Conservation (phyloP, 2,329 filamentous ascomycete genomes). For the Xylariaceae sp. region DNA sequence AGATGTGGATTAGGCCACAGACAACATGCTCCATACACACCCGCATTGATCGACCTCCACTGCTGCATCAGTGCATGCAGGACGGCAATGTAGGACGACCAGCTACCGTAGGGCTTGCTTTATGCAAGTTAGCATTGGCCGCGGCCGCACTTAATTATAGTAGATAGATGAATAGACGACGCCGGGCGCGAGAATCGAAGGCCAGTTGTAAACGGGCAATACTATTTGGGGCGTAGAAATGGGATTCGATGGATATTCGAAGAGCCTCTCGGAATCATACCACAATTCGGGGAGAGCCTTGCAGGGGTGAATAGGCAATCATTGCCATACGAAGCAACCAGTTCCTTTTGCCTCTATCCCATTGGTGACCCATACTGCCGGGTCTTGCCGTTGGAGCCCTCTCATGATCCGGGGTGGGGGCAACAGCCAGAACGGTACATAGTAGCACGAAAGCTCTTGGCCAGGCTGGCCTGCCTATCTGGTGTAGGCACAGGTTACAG, state of each 20-base stretch:
- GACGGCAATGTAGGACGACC: background rate
- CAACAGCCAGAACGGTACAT: background rate
- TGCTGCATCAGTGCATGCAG: background rate
- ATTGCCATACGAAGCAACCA: background rate
- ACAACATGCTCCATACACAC: background rate
- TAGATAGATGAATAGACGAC: background rate
- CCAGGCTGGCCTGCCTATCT: background rate
- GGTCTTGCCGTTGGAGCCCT: constrained; percentile 10
- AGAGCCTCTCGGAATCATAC: background rate
- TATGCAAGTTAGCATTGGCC: background rate
- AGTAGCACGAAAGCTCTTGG: constrained; percentile 1
- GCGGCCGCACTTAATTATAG: background rate
- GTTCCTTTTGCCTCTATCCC: background rate
- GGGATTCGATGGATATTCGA: background rate
- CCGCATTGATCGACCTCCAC: background rate
- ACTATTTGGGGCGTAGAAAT: background rate
- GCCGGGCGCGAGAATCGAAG: background rate
- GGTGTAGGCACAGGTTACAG: background rate
- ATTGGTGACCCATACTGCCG: constrained; percentile 15
- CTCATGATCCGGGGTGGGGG: background rate
- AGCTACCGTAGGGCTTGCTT: background rate
- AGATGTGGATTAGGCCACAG: background rate
- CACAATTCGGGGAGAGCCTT: background rate
- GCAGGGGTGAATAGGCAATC: background rate
- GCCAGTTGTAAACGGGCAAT: background rate